Evolutionary conservation across 176 grass and related monocot species (phyloP).

Genomic region (Aegilops umbellulata): DNA sequence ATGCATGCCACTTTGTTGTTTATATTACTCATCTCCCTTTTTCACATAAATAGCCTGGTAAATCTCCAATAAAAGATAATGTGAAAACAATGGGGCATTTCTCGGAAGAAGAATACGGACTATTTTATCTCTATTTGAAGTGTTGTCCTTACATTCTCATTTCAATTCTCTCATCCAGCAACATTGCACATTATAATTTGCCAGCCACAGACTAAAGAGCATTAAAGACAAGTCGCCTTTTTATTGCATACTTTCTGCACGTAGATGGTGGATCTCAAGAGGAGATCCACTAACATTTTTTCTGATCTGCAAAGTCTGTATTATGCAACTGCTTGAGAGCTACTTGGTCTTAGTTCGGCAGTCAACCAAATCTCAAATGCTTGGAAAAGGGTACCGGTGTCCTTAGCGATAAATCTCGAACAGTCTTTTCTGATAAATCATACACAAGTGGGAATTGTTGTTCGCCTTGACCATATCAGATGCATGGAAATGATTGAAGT

Average conservation of each 20-base stretch:
- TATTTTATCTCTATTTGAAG: background rate
- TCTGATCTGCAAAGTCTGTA: background rate
- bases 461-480: background rate
- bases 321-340: background rate
- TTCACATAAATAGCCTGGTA: background rate
- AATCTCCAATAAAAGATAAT: background rate
- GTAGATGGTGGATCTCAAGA: background rate
- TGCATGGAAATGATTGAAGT: background rate
- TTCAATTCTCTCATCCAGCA: background rate
- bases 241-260: background rate
- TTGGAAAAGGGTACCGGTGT: background rate
- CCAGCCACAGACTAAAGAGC: background rate
- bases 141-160: background rate
- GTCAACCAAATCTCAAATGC: background rate
- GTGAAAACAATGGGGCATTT: background rate
- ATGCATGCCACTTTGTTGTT: slow-evolving; percentile 3
- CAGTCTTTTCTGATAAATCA: background rate
- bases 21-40: background rate
- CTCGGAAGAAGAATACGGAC: background rate
- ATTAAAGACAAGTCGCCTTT: background rate
- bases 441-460: background rate
- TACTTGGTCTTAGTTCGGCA: background rate
- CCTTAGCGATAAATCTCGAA: background rate
- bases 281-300: background rate
- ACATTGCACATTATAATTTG: slow-evolving; percentile 1